Evolutionary conservation across 352 stramenopile species (phyloP), one percentile per base, ranked within the genome.

Genomic region (Thraustochytrium striatum): DNA sequence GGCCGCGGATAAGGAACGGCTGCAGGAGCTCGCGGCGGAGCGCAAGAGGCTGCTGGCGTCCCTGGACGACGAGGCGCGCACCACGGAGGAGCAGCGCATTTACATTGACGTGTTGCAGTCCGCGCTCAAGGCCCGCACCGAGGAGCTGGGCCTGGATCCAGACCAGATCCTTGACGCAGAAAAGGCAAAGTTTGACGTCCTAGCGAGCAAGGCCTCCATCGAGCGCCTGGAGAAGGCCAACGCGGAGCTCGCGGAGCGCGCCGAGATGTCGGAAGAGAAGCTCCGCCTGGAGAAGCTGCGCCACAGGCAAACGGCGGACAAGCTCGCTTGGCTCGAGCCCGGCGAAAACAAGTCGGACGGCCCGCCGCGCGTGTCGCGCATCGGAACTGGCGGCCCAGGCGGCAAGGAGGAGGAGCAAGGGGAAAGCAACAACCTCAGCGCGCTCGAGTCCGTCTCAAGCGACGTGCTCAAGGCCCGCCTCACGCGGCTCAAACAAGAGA

Each of bases 41-140:
- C 35, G 43, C 3, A 38, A 75, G 65, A 75, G 16, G 30, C 44
- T 75, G 19, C 7, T 25, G 5, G 25, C 3, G 0, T 62, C 65
- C 0, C 41, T 75, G 21, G 44, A 58, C 30, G 52, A 75, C 41
- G 44, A 75, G 47, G 21, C 65, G 1, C 43, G 65, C 11, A 43
- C 65, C 65, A 61, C 65, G 0, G 65, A 75, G 39, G 65, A 58
- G 52, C 65, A 75, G 36, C 43, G 65, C 32, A 43, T 75, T 7
- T 75, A 75, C 50, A 75, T 75, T 41, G 65, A 75, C 35, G 65
- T 75, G 16, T 38, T 75, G 3, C 65, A 75, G 25, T 35, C 19
- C 32, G 65, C 65, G 13, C 65, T 75, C 43, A 75, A 75, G 65
- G 52, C 44, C 3, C 32, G 65, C 13, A 43, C 65, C 16, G 65